Base-by-base conservation (phyloP, 306 rosid genomes). In the Vigna angularis region DNA sequence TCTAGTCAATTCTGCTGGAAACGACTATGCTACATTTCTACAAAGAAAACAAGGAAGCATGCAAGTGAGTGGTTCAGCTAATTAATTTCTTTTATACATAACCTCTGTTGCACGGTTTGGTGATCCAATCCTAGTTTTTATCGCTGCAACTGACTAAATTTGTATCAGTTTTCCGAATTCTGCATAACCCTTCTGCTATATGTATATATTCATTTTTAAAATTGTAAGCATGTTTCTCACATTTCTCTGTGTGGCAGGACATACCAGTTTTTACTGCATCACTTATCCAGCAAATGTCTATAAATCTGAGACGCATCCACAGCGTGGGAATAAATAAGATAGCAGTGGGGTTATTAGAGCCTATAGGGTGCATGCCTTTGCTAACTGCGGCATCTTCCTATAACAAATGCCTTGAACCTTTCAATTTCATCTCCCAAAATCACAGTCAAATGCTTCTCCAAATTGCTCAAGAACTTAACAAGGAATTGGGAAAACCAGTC, bases 321-420 rank as follows among this genome's bases (percentile, higher is more conserved):
- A 76, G 44, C n/a, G 62, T 89, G 24, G 88, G 88, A 20, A 26
- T 78, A 73, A 57, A 45, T 22, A 85, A 85, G 73, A 22, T 85
- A 69, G 85, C 83, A 6, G 84, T 91, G 12, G 79, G 82, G 38
- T 53, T 85, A 58, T 8, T 91, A 53, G 74, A 52, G 45, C 93
- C 96, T 3, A 2, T 87, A 42, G 96, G 96, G 2, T 91, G 84
- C 58, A 22, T 81, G 64, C 84, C 84, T 32, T 11, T 1, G n/a
- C 5, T 74, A 36, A 81, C 53, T 24, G 1, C 8, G 7, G 2
- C 42, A 34, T 16, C 47, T 66, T 47, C 82, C 40, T 49, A 61
- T 56, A 16, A 22, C 12, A 52, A 5, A 0, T 85, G 88, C 26
- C 12, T 69, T 45, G 78, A 52, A 62, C 0, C 2, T 36, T 34